Evolutionary conservation across 164 flowering plant genomes (phyloP), one percentile per base, ranked within the genome.

Genomic region (Vitis labrusca): DNA sequence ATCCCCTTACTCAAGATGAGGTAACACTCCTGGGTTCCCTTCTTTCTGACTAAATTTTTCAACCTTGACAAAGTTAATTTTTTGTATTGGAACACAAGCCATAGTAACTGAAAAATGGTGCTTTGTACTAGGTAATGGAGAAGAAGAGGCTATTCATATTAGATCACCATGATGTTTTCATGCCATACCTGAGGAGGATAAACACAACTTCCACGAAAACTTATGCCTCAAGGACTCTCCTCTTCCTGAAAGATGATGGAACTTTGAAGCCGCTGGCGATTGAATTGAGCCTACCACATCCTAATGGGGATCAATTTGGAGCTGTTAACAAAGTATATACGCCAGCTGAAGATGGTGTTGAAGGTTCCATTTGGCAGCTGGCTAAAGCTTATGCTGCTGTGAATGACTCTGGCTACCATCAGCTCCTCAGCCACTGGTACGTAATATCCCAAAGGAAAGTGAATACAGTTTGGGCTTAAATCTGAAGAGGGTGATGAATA

Each of bases 221-320:
- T 48, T 88, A 88, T 44, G 90, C 92, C 30, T 66, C 85, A 9
- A 80, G 44, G 92, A 49, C 85, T 89, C 4, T 32, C 86, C 50
- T 88, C 57, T 81, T 86, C 77, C 64, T 88, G 74, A 75, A 86
- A 73, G 73, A 77, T 1, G 84, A 86, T 23, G 87, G 87, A 5
- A 80, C 86, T 16, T 49, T 88, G 75, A 86, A 78, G 77, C 92
- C 90, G 30, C 9, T 88, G 56, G 92, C 80, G 1, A 88, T 88
- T 47, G 92, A 88, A 65, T 52, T 86, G 64, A 88, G 92, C 73
- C 62, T 82, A 71, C 92, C 92, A 68, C 84, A 85, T 76, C 84
- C 86, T 9, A 65, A 79, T 0, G 89, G 86, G 3, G 87, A 88
- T 65, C 32, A 71, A 50, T 48, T 19, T 60, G 92, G 92, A 10